These are phyloP conservation scores for Lactarius tabidus DNA, from an alignment of 768 basidiomycete species.

Conservation along the genomic window DNA sequence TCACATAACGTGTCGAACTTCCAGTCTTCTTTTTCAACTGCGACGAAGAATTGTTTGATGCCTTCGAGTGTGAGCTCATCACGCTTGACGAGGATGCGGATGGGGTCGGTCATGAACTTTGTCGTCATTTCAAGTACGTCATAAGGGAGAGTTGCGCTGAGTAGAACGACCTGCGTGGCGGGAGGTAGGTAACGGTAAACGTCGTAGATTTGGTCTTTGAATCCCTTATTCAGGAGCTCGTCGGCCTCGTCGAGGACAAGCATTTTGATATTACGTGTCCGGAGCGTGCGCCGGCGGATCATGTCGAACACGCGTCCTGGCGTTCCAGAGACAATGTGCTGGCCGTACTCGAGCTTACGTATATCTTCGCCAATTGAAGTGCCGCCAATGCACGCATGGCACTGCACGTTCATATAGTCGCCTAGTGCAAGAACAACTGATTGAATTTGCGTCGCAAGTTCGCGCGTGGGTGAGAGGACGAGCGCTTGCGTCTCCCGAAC, in stretches of 20 bases:
- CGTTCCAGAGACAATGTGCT: conserved; percentile 95
- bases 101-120: conserved; percentile 99
- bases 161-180: conserved; percentile 93
- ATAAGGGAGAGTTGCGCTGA: conserved; percentile 93
- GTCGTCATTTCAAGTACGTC: conserved; percentile 99
- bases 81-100: conserved; percentile 98
- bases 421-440: conserved; percentile 94
- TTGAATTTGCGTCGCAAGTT: conserved; percentile 98
- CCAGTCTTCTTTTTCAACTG: conserved; percentile 99
- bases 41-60: conserved; percentile 96
- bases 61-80: conserved; percentile 97
- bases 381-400: conserved; percentile 97
- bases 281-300: conserved; percentile 90
- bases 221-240: conserved; percentile 94
- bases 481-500: conserved; percentile 95
- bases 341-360: conserved; percentile 93
- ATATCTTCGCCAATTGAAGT: conserved; percentile 98
- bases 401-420: conserved; percentile 99
- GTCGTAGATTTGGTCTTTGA: conserved; percentile 99
- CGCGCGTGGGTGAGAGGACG: conserved; percentile 95
- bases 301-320: conserved; percentile 99
- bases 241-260: conserved; percentile 93
- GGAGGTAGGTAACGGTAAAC: conserved; percentile 97
- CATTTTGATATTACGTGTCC: conserved; percentile 98
- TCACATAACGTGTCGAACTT: conserved; percentile 98